Evolutionary conservation across 164 flowering plant genomes (phyloP).

Genomic region (Paratinospora sagittata): DNA sequence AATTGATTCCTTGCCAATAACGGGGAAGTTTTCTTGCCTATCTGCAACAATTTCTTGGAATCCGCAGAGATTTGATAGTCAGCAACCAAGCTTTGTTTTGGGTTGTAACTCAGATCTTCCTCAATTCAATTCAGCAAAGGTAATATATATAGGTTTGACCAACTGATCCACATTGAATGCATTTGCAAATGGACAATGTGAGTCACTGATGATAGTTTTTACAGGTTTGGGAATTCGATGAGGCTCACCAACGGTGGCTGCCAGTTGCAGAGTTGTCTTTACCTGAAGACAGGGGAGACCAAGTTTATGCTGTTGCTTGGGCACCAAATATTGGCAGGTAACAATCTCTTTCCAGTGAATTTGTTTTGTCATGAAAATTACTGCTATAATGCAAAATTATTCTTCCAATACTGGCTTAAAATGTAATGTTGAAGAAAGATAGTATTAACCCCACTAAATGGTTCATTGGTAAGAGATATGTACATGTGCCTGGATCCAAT

Average conservation of each 20-base stretch:
- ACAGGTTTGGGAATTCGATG: slow-evolving; percentile 97
- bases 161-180: not conserved
- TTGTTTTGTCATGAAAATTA: not conserved
- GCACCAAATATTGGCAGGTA: slow-evolving; percentile 96
- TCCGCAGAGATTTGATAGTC: slow-evolving; percentile 49
- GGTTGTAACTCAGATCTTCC: slow-evolving; percentile 74
- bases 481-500: no score
- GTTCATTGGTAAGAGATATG: no score
- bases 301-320: slow-evolving; percentile 81
- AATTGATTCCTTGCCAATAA: slow-evolving; percentile 54
- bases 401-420: not conserved
- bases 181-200: not conserved
- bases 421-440: no score
- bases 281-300: slow-evolving; percentile 66
- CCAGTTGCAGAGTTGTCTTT: slow-evolving; percentile 88
- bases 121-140: slow-evolving; percentile 81
- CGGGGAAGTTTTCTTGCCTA: slow-evolving; percentile 51
- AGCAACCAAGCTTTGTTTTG: slow-evolving; percentile 64
- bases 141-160: slow-evolving; percentile 12
- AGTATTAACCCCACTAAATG: no score
- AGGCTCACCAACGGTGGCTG: slow-evolving; percentile 92
- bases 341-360: not conserved
- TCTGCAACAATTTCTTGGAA: slow-evolving; percentile 90
- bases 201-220: not conserved
- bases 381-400: not conserved